Evolutionary conservation across 805 yeast species (phyloP), one percentile per base, ranked within the genome.

Genomic region (Yarrowia porcina): DNA sequence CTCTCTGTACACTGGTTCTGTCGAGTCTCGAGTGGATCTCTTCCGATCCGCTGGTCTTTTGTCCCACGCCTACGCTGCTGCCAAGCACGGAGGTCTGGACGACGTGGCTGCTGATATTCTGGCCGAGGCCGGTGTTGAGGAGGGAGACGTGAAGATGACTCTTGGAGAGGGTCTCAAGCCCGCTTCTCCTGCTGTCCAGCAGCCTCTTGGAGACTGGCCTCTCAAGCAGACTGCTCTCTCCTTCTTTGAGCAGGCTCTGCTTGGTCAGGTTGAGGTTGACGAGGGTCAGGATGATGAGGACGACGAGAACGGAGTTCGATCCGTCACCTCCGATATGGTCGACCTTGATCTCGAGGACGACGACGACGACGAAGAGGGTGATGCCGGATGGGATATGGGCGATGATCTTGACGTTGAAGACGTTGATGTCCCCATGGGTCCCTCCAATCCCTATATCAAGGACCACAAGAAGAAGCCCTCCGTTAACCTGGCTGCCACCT

Each of bases 21-120:
- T 86, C 42, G 87, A 86, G 69, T 84, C 87, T 72, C 85, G 97
- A 73, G 83, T 92, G 39, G 80, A 83, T 68, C 83, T 88, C 13
- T 86, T 89, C 68, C 82, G 87, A 57, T 84, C 87, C 68, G 85
- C 88, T 57, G 97, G 97, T 39, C 80, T 92, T 75, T 77, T 82
- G 57, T 91, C 98, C 7, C 82, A 96, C 69, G 99, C 98, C 2
- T 96, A 92, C 73, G 89, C 97, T 12, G 82, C 91, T 66, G 97
- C 99, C 21, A 89, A 88, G 73, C 79, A 94, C 28, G 89, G 86
- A 68, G 97, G 97, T 3, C 81, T 91, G 66, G 83, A 80, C 39
- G 91, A 84, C 28, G 77, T 87, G 63, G 97, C 97, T 25, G 82
- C 84, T 52, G 81, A 83, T 62, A 87, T 89, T 64, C 76, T 90